Evolutionary conservation across 2,329 filamentous ascomycete species (phyloP).

Genomic region (Coniochaeta ligniaria): DNA sequence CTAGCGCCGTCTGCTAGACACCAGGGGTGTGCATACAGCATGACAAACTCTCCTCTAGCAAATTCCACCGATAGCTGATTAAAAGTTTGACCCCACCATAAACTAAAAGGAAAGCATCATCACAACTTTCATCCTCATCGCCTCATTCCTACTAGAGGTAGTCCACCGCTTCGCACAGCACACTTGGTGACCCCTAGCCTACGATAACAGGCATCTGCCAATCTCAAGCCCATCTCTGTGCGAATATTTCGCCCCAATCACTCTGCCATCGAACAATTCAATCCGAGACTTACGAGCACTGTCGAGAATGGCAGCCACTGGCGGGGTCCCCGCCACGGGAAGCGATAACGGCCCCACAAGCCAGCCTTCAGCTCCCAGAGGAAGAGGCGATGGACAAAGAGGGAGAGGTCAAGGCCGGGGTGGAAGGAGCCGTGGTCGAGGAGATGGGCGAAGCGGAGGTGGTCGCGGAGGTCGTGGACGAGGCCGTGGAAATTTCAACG

Average conservation of each 20-base stretch:
- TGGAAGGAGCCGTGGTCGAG: slow-evolving; percentile 27
- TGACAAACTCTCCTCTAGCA: background rate
- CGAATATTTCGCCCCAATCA: background rate
- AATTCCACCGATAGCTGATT: background rate
- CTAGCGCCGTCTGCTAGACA: background rate
- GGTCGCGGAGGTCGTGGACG: slow-evolving; percentile 8
- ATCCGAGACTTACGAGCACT: background rate
- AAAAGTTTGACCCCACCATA: background rate
- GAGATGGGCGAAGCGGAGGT: slow-evolving; percentile 22
- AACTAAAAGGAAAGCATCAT: background rate
- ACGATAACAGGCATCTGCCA: background rate
- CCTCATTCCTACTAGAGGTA: background rate
- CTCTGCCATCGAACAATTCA: background rate
- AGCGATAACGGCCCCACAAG: slow-evolving; percentile 1
- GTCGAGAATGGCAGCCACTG: slow-evolving; percentile 6
- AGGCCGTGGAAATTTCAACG: slow-evolving; percentile 11
- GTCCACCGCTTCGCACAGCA: background rate
- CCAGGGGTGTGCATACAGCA: background rate
- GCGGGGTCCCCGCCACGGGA: background rate
- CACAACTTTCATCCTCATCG: background rate
- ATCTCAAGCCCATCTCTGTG: background rate
- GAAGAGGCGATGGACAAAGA: slow-evolving; percentile 24
- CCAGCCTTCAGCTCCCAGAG: slow-evolving; percentile 9
- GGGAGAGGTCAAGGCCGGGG: slow-evolving; percentile 29
- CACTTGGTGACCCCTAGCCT: background rate